Evolutionary conservation across 75 land plant species (phyloP).

Genomic region (Selaginella moellendorffii): DNA sequence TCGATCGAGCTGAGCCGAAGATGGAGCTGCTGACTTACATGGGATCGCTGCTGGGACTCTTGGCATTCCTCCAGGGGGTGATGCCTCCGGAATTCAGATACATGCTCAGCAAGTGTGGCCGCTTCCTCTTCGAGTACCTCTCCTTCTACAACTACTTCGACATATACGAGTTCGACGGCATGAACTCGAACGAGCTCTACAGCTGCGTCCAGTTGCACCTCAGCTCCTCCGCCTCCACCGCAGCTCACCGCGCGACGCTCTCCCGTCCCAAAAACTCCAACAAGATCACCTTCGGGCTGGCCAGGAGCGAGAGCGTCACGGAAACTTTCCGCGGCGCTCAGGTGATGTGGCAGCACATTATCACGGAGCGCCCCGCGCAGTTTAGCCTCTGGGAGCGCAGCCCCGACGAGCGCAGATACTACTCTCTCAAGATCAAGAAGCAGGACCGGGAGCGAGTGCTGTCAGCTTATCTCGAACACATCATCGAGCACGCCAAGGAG

Average conservation of each 20-base stretch:
- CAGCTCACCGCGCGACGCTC: conserved; percentile 13
- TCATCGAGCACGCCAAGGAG: conserved; percentile 18
- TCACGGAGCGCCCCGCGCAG: neutral
- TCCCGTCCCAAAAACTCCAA: conserved; percentile 10
- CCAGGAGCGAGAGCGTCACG: conserved; percentile 1
- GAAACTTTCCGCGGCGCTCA: conserved; percentile 5
- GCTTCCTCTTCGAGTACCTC: conserved; percentile 4
- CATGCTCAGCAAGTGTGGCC: neutral
- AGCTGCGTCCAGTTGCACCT: conserved; percentile 13
- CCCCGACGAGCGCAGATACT: conserved; percentile 57
- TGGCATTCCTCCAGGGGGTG: conserved; percentile 41
- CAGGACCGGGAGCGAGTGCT: conserved; percentile 37
- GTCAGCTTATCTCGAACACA: conserved; percentile 42
- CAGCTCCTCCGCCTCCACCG: conserved; percentile 11
- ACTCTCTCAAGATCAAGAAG: conserved; percentile 49
- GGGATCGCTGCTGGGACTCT: conserved; percentile 54
- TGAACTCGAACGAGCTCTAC: conserved; percentile 15
- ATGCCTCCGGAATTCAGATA: conserved; percentile 14
- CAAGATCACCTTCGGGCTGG: conserved; percentile 12
- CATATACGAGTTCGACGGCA: conserved; percentile 16
- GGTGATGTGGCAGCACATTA: neutral
- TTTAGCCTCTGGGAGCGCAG: conserved; percentile 14
- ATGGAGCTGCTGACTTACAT: conserved; percentile 13
- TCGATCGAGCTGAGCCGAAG: neutral
- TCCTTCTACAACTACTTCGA: conserved; percentile 11